Base-by-base conservation (phyloP, 768 basidiomycete species). In the Rhizopogon vinicolor region DNA sequence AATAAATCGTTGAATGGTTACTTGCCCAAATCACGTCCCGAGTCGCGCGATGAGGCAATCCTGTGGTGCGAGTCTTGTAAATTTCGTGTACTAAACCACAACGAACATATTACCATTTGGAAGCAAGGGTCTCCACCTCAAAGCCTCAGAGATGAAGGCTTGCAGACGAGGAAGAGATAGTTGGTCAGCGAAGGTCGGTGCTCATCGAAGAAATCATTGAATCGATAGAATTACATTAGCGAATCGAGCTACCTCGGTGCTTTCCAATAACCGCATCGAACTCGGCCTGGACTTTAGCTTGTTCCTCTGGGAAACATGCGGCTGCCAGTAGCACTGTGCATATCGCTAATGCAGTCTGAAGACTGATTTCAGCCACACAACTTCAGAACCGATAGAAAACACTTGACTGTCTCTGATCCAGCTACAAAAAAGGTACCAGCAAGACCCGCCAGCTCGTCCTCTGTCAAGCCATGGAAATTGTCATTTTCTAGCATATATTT, bases 151-250 rank as follows among this genome's bases (percentile, higher is more conserved):
- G 16, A 73, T 60, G 45, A 74, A 76, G 0, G 75, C 74, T 2
- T 62, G 64, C 0, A 76, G 65, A 25, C 70, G 71, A 7, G 72
- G 71, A 12, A 77, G 68, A 13, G 53, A 19, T 0, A 65, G 54
- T 54, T 60, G 56, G 45, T 77, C 77, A 1, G 60, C 63, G 52
- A 72, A 75, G 2, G 56, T 67, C 0, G 77, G 77, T 7, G 71
- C 75, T 75, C 35, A 37, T 35, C 41, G 28, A 16, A 40, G n/a
- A 56, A 33, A 8, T 73, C 72, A 54, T 81, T 25, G 3, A 25
- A 25, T 25, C 25, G 1, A 4, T 25, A 3, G 25, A 25, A 25
- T 25, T 4, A 5, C 25, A 25, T 25, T 4, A 25, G 78, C 25
- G 25, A 25, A 25, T 25, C 25, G 25, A 25, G 25, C 25, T 25